Conservation (phyloP, 2,329 filamentous ascomycete species). For the Phoma sp. region DNA sequence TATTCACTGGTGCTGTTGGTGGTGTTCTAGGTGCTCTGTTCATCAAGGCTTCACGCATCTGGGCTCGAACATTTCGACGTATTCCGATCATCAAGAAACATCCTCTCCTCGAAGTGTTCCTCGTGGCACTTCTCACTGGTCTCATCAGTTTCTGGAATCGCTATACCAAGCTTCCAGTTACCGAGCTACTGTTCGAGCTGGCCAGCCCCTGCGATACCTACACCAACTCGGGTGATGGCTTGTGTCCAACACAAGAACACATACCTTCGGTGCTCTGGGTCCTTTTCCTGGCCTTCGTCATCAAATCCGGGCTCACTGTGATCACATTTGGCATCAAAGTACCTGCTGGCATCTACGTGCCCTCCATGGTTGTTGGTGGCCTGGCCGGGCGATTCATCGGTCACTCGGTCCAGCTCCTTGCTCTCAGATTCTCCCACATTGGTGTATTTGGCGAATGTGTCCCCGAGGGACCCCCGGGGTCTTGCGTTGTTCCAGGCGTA, state of each 20-base stretch:
- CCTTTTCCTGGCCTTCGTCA: conserved; percentile 78
- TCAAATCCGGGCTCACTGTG: conserved; percentile 87
- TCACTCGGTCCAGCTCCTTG: conserved; percentile 81
- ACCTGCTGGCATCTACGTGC: conserved; percentile 95
- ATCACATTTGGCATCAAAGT: conserved; percentile 97
- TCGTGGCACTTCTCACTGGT: conserved; percentile 86
- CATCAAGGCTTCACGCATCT: conserved; percentile 91
- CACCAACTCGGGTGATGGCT: conserved; percentile 69
- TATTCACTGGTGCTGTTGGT: conserved; percentile 84
- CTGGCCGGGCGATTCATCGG: conserved; percentile 88
- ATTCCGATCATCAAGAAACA: conserved; percentile 80
- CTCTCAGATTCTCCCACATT: conserved; percentile 74
- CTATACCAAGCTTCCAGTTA: conserved; percentile 86
- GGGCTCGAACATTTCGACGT: conserved; percentile 87
- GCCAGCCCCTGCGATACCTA: conserved; percentile 84
- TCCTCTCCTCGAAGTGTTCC: conserved; percentile 83
- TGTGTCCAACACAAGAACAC: conserved; percentile 78
- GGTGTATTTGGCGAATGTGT: conserved; percentile 78
- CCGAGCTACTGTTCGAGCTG: conserved; percentile 87
- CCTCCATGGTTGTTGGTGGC: conserved; percentile 97
- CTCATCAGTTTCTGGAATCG: conserved; percentile 91
- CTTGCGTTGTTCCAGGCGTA: conserved; percentile 94
- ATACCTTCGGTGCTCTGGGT: conserved; percentile 79
- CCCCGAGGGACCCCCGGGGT: conserved; percentile 69
- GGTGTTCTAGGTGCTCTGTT: conserved; percentile 88